Conservation (phyloP, 2,329 filamentous ascomycete species). For the Ophiostoma triangulosporum region DNA sequence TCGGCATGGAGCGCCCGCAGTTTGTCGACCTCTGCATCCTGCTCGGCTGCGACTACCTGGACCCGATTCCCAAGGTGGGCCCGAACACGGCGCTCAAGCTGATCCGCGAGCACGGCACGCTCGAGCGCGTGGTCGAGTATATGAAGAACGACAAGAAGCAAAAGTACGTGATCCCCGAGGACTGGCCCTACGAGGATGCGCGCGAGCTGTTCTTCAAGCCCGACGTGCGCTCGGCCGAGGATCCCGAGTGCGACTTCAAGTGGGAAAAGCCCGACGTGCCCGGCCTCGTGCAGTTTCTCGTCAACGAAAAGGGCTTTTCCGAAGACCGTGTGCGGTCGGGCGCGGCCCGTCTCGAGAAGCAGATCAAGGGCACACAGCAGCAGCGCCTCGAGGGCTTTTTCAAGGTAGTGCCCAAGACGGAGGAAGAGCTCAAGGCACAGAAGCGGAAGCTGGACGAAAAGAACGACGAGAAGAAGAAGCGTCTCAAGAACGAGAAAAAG, state of each 20-base stretch:
- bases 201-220: constrained; percentile 85
- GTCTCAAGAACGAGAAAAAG: constrained; percentile 85
- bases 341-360: constrained; percentile 72
- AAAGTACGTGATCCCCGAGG: constrained; percentile 79
- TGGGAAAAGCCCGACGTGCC: constrained; percentile 92
- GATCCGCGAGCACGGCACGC: constrained; percentile 77
- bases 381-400: constrained; percentile 91
- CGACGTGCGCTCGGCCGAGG: constrained; percentile 70
- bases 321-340: constrained; percentile 81
- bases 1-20: constrained; percentile 81
- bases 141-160: constrained; percentile 64
- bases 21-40: constrained; percentile 98
- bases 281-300: constrained; percentile 77
- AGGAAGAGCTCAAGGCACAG: constrained; percentile 66
- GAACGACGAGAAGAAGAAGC: constrained; percentile 86
- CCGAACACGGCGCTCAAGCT: constrained; percentile 85
- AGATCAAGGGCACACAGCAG: constrained; percentile 81
- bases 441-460: constrained; percentile 95
- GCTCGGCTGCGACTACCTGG: constrained; percentile 93
- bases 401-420: constrained; percentile 79
- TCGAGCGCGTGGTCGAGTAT: constrained; percentile 75
- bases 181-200: constrained; percentile 91
- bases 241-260: constrained; percentile 88
- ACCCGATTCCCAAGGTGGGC: constrained; percentile 88
- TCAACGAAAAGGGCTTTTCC: constrained; percentile 90